Percentiles rank a stretch among this genome's conserved stretches.
These are phyloP conservation scores for Globisporangium polare DNA, from an alignment of 352 stramenopile genomes.

Conservation along the genomic window DNA sequence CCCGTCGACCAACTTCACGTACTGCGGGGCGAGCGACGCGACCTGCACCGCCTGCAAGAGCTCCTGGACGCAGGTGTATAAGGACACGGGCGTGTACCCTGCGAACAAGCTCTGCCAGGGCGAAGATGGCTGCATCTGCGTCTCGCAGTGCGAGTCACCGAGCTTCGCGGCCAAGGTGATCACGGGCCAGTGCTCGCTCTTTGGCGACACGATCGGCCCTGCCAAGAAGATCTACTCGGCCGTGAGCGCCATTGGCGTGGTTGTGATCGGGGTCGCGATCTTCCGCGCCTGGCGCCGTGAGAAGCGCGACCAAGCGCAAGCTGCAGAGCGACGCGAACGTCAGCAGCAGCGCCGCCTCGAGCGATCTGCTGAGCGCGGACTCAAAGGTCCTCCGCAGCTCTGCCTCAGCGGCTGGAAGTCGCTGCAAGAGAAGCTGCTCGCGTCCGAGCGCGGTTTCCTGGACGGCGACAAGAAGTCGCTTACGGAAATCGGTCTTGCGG, in stretches of 20 bases:
- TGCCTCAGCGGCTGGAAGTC: slow-evolving; percentile 43
- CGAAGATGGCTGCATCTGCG: slow-evolving; percentile 22
- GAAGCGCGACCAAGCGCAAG: not conserved
- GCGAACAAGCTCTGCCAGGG: slow-evolving; percentile 11
- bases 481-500: not conserved
- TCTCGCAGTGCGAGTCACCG: slow-evolving; percentile 12
- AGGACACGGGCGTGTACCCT: slow-evolving; percentile 5
- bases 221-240: slow-evolving; percentile 10
- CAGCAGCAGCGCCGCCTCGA: slow-evolving; percentile 4
- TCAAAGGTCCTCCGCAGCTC: slow-evolving; percentile 23
- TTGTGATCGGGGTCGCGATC: slow-evolving; percentile 3
- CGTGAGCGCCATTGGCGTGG: slow-evolving; percentile 1
- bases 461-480: slow-evolving; percentile 1
- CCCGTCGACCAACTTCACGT: slow-evolving; percentile 27
- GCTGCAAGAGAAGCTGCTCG: slow-evolving; percentile 40
- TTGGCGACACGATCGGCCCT: not conserved
- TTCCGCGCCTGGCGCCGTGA: slow-evolving; percentile 8
- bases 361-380: slow-evolving; percentile 9
- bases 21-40: slow-evolving; percentile 23
- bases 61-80: slow-evolving; percentile 23
- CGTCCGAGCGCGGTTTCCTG: slow-evolving; percentile 16
- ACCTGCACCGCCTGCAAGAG: slow-evolving; percentile 21
- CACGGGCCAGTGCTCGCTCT: slow-evolving; percentile 16
- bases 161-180: slow-evolving; percentile 12
- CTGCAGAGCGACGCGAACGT: not conserved